These are phyloP conservation scores for Arbutus unedo DNA, from an alignment of 148 eudicot genomes.

Conservation along the genomic window DNA sequence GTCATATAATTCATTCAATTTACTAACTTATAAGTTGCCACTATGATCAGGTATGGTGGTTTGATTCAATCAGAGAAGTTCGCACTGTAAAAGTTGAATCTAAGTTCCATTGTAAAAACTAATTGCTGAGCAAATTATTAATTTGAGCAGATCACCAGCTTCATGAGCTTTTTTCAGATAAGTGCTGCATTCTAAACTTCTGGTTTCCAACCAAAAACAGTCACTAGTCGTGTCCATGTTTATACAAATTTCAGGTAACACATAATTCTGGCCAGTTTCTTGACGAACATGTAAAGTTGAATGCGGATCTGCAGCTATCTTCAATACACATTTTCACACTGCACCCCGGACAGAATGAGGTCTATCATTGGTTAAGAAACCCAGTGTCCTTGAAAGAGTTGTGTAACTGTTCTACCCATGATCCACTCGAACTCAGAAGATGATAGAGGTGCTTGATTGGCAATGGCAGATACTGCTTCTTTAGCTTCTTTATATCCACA, in stretches of 20 bases:
- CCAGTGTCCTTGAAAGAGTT: conserved; percentile 60
- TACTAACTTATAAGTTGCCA: too few species aligned
- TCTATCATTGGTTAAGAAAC: conserved; percentile 21
- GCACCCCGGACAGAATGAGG: neutral
- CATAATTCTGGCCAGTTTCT: neutral
- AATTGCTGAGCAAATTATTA: neutral
- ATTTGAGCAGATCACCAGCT: neutral
- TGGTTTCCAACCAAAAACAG: neutral
- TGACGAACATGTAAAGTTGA: neutral
- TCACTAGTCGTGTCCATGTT: neutral
- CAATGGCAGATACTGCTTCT: conserved; percentile 48
- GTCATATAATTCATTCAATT: too few species aligned
- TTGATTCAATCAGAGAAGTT: too few species aligned
- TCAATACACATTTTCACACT: neutral
- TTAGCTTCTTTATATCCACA: conserved; percentile 81
- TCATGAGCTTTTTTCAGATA: neutral
- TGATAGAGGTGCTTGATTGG: conserved; percentile 42
- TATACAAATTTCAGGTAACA: neutral
- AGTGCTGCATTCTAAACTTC: neutral
- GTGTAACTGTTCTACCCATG: conserved; percentile 59
- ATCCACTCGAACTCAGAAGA: conserved; percentile 65
- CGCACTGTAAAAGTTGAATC: neutral
- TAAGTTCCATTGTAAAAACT: neutral
- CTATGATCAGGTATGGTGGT: too few species aligned
- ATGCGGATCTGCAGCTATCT: neutral